A percentile compares a stretch with the other conserved stretches of the same genome.
Evolutionary conservation across 768 basidiomycete species (phyloP).

Genomic region (Trametes maxima): DNA sequence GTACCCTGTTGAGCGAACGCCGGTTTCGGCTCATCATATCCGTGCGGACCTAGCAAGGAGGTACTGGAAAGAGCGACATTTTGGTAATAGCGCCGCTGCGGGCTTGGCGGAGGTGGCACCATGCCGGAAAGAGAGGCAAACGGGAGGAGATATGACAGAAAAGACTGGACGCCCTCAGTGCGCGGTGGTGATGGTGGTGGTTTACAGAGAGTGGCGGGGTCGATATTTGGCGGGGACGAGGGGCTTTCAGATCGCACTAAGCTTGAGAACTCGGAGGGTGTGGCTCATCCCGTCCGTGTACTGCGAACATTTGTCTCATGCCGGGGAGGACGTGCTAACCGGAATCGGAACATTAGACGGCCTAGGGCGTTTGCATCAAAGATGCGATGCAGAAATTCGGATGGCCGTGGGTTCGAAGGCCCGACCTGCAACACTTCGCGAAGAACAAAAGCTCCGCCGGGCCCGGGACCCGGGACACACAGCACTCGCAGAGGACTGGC

Average conservation of each 20-base stretch:
- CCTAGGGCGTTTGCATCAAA: not conserved
- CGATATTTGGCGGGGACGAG: not conserved
- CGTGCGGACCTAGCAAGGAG: conserved; percentile 18
- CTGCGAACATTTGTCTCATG: not conserved
- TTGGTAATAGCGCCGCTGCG: conserved; percentile 19
- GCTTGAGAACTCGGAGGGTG: too few species aligned
- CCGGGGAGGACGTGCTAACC: not conserved
- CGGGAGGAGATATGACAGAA: not conserved
- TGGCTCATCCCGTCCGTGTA: too few species aligned
- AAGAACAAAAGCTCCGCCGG: not conserved
- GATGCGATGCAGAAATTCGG: conserved; percentile 2
- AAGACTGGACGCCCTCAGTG: conserved; percentile 44
- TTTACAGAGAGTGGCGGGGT: conserved; percentile 5
- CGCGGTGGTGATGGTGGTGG: conserved; percentile 34
- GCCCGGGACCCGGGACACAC: too few species aligned
- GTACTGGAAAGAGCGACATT: conserved; percentile 24
- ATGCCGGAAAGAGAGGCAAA: conserved; percentile 4
- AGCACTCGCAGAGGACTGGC: too few species aligned
- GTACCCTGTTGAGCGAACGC: conserved; percentile 17
- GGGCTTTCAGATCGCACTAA: not conserved
- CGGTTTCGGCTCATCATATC: conserved; percentile 21
- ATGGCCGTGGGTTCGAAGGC: too few species aligned
- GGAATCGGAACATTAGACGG: not conserved
- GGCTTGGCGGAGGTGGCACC: conserved; percentile 7
- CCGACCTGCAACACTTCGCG: too few species aligned